Percentiles rank a stretch among this genome's conserved stretches.
These are phyloP conservation scores for Anisodus acutangulus DNA, from an alignment of 257 asterid species.

Conservation along the genomic window DNA sequence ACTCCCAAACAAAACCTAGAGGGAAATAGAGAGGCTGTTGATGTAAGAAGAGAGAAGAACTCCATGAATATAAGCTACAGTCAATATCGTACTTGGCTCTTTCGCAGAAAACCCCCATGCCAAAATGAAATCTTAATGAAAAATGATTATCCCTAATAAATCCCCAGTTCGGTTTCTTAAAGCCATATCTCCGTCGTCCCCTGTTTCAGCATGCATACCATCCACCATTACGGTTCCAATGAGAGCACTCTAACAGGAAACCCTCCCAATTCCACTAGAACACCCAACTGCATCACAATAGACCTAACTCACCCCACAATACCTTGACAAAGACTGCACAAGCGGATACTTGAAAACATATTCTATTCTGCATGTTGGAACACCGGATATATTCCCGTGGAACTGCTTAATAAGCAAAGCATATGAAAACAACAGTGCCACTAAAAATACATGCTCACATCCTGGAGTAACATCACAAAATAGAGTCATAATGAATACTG, in stretches of 20 bases:
- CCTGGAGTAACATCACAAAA: neutral
- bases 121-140: neutral
- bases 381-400: neutral
- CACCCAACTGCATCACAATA: conserved; percentile 9
- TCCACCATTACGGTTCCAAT: neutral
- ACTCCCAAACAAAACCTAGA: neutral
- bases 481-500: neutral
- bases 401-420: neutral
- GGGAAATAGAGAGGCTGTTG: neutral
- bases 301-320: neutral
- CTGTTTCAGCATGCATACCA: neutral
- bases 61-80: neutral
- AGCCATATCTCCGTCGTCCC: neutral
- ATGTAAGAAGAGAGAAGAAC: neutral
- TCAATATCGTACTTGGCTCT: neutral
- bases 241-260: neutral
- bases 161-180: neutral
- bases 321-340: conserved; percentile 14
- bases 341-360: neutral
- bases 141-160: neutral
- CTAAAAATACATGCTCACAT: neutral
- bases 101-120: neutral
- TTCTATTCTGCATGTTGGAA: neutral
- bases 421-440: neutral
- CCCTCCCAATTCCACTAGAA: neutral